Evolutionary conservation across 2,329 filamentous ascomycete species (phyloP).

Genomic region (Sclerotinia subarctica): DNA sequence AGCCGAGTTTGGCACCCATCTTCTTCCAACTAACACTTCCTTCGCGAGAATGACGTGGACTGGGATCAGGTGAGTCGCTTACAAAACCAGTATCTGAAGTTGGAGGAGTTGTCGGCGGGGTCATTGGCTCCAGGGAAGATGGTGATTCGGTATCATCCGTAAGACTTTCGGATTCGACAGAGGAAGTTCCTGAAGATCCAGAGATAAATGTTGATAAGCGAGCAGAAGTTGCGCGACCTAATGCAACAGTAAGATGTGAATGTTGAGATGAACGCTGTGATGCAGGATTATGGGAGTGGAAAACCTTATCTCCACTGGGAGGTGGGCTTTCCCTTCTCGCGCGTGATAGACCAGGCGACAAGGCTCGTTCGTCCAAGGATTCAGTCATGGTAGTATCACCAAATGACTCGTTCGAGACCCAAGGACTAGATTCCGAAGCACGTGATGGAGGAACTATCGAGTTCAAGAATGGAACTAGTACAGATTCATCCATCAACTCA

Average conservation of each 20-base stretch:
- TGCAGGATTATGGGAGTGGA: constrained; percentile 28
- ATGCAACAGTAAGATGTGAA: constrained; percentile 34
- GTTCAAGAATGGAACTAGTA: constrained; percentile 88
- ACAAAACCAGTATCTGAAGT: constrained; percentile 46
- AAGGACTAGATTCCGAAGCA: constrained; percentile 33
- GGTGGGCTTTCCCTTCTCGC: constrained; percentile 33
- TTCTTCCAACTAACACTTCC: constrained; percentile 56
- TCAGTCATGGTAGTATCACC: constrained; percentile 33
- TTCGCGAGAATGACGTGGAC: constrained; percentile 27
- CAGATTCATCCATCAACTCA: constrained; percentile 96
- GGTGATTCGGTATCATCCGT: constrained; percentile 60
- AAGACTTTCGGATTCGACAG: constrained; percentile 50
- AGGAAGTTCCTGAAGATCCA: constrained; percentile 44
- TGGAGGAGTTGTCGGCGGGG: constrained; percentile 70
- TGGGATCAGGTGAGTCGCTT: constrained; percentile 32
- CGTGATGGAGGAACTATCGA: constrained; percentile 34
- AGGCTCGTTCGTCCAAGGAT: constrained; percentile 33
- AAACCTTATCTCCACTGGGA: constrained; percentile 26
- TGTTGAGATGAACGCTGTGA: constrained; percentile 35
- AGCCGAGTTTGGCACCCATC: constrained; percentile 58
- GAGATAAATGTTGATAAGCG: constrained; percentile 33
- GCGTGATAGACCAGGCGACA: constrained; percentile 31
- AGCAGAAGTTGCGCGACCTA: constrained; percentile 26
- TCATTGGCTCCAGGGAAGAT: constrained; percentile 60
- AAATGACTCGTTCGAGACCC: constrained; percentile 37